Base-by-base conservation (phyloP, 257 asterid genomes). In the Osmanthus fragrans region DNA sequence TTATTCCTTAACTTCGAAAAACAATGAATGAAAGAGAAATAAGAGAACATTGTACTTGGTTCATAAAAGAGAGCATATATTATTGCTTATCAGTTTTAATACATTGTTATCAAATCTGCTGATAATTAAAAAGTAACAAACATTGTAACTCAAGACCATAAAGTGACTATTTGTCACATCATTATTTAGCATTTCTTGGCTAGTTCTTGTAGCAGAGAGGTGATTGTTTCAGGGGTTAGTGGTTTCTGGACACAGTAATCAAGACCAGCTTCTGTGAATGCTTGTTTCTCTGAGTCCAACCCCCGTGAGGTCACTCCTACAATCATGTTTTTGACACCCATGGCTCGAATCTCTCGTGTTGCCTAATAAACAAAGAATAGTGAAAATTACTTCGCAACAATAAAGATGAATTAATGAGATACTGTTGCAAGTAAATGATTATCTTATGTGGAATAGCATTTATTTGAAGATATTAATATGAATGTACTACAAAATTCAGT, bases 271-370 rank as follows among this genome's bases (percentile, higher is more conserved):
- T 34, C 85, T 45, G 78, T 47, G 75, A 90, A 90, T 12, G 85
- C 85, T 29, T 71, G 76, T 66, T 76, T 89, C 74, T 80, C 82
- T 0, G 49, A 73, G 36, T 80, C 84, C 16, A 39, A n/a, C 1
- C 68, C 42, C 0, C 76, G 10, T 33, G 76, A 58, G 15, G 87
- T 85, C 6, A 86, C 82, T 21, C 91, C 94, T 15, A 82, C 83
- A 72, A 90, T 90, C 90, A 80, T 82, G 80, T 86, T 73, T 4
- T 25, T 77, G 27, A 85, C 83, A 15, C 91, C 90, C 92, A 88
- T 88, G 37, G 73, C 85, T 8, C 89, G 83, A 19, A 88, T 84
- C 70, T 73, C 64, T 5, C 37, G 56, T 0, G 85, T 90, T 21
- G 91, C 87, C 92, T 84, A n/a, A 54, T 4, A 47, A 47, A 47